Evolutionary conservation across 129 eudicot species (phyloP).

Genomic region (Cynara cardunculus): DNA sequence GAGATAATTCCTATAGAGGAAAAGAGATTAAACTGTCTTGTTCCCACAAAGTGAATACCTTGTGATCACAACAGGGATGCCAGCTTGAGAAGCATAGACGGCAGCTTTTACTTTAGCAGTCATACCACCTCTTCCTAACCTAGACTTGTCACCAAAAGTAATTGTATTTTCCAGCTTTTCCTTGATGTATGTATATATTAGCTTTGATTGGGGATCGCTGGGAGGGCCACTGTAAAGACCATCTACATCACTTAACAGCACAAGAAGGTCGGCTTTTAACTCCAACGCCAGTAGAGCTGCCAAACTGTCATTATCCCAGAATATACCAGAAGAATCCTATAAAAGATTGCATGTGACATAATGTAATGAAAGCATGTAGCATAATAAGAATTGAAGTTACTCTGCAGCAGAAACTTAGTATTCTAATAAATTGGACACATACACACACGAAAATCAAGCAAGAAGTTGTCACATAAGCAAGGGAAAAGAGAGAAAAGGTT

Average conservation of each 20-base stretch:
- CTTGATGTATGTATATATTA: constrained; percentile 76
- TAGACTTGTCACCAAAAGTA: constrained; percentile 92
- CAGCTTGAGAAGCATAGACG: constrained; percentile 84
- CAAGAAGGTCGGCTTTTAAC: constrained; percentile 92
- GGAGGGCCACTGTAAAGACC: constrained; percentile 98
- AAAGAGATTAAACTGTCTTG: neutral
- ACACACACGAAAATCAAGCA: neutral
- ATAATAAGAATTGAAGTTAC: neutral
- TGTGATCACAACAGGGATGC: constrained; percentile 91
- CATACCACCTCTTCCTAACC: constrained; percentile 98
- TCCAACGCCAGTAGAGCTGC: constrained; percentile 93
- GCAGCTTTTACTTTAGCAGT: constrained; percentile 99
- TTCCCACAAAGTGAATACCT: constrained; percentile 43
- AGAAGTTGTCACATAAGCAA: neutral
- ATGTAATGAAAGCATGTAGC: constrained; percentile 1
- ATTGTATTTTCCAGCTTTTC: constrained; percentile 77
- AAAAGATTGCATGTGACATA: neutral
- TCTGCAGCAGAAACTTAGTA: neutral
- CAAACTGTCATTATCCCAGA: constrained; percentile 98
- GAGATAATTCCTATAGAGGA: neutral
- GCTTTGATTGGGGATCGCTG: constrained; percentile 72
- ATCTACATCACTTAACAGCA: constrained; percentile 92
- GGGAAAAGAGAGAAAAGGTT: neutral
- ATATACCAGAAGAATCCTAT: constrained; percentile 95
- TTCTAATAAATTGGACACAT: neutral